Conservation (phyloP, 805 yeast genomes). For the Spathaspora hagerdaliae region DNA sequence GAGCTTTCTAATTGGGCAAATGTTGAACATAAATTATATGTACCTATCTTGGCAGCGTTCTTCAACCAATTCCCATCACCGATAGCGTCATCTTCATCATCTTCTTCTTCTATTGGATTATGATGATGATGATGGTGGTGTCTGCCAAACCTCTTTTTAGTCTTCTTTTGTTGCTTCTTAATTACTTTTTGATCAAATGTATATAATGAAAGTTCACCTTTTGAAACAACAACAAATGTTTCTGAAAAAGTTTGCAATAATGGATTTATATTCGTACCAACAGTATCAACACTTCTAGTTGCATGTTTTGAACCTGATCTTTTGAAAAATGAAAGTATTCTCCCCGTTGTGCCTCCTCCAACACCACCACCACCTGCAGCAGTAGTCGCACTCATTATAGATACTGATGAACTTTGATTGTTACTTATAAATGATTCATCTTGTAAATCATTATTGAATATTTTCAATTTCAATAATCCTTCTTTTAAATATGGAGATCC, state of each 20-base stretch:
- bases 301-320: neutral
- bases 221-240: slow-evolving; percentile 62
- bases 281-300: slow-evolving; percentile 1
- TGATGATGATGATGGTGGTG: neutral
- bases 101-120: slow-evolving; percentile 4
- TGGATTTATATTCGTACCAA: slow-evolving; percentile 11
- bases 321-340: slow-evolving; percentile 21
- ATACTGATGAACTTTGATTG: neutral
- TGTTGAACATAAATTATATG: slow-evolving; percentile 49
- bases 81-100: slow-evolving; percentile 21
- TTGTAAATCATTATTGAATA: slow-evolving; percentile 33
- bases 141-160: slow-evolving; percentile 1
- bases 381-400: neutral
- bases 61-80: slow-evolving; percentile 72
- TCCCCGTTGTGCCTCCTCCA: neutral
- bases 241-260: slow-evolving; percentile 22
- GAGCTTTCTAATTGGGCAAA: slow-evolving; percentile 38
- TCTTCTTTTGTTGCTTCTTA: slow-evolving; percentile 28
- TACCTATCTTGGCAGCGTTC: slow-evolving; percentile 54
- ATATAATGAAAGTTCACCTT: slow-evolving; percentile 60
- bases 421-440: slow-evolving; percentile 17
- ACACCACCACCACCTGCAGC: neutral
- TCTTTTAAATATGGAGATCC: slow-evolving; percentile 82
- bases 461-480: slow-evolving; percentile 51
- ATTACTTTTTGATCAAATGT: slow-evolving; percentile 46